A percentile compares a stretch with the other conserved stretches of the same genome.
Evolutionary conservation across 2,329 filamentous ascomycete species (phyloP).

Genomic region (Xylaria sp.): DNA sequence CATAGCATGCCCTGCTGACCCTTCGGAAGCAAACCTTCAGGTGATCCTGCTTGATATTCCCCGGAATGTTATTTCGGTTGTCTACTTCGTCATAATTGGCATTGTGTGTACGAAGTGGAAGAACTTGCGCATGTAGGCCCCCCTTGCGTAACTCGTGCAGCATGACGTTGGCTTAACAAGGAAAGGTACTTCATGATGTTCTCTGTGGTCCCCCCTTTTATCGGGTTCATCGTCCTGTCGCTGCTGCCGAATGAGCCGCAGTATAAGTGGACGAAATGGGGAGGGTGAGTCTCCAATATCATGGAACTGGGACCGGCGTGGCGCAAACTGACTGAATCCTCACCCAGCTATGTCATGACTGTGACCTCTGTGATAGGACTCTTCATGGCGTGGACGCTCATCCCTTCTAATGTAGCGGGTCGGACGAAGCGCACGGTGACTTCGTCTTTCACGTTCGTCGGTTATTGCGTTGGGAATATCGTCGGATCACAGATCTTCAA

Average conservation of each 20-base stretch:
- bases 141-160: neutral
- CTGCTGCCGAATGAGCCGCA: conserved; percentile 50
- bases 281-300: conserved; percentile 44
- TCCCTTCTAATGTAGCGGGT: conserved; percentile 59
- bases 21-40: neutral
- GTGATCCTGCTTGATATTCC: conserved; percentile 3
- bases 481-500: conserved; percentile 60
- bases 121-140: conserved; percentile 50
- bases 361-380: conserved; percentile 50
- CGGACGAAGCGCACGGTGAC: conserved; percentile 60
- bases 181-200: conserved; percentile 54
- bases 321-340: neutral
- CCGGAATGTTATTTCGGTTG: conserved; percentile 47
- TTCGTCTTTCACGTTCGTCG: conserved; percentile 58
- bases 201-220: conserved; percentile 51
- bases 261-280: conserved; percentile 54
- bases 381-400: conserved; percentile 52
- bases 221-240: conserved; percentile 53
- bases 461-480: conserved; percentile 62
- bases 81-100: conserved; percentile 53
- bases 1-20: neutral
- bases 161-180: neutral
- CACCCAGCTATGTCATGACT: conserved; percentile 50
- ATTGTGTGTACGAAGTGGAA: conserved; percentile 49
- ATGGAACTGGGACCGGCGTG: neutral